Conservation (phyloP, 2,329 filamentous ascomycete genomes). For the Claviceps spartinae region DNA sequence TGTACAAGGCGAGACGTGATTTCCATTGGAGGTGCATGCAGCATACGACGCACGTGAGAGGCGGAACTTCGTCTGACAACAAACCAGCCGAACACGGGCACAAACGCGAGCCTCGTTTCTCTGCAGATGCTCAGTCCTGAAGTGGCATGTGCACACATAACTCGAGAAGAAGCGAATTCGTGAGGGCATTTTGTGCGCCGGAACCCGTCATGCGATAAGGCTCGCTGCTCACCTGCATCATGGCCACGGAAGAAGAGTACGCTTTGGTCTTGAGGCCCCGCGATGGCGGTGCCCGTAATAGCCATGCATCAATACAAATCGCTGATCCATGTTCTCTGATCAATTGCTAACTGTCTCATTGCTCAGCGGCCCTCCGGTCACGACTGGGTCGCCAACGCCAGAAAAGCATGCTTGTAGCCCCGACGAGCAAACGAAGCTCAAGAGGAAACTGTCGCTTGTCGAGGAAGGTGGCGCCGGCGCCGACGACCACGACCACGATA, state of each 20-base stretch:
- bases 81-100: not conserved
- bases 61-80: not conserved
- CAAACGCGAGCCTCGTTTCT: not conserved
- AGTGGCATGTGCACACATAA: not conserved
- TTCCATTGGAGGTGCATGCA: too few relatives aligned
- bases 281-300: not conserved
- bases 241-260: conserved; percentile 7
- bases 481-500: conserved; percentile 9
- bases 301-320: not conserved
- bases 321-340: too few relatives aligned
- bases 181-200: not conserved
- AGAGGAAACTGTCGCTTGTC: conserved; percentile 16
- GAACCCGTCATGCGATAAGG: conserved; percentile 1
- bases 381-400: not conserved
- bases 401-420: not conserved
- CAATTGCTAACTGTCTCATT: not conserved
- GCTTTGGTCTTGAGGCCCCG: not conserved
- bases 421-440: conserved; percentile 9
- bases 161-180: not conserved
- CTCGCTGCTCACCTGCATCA: not conserved
- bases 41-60: too few relatives aligned
- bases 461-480: conserved; percentile 4
- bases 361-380: not conserved
- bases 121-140: not conserved
- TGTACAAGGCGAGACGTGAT: too few relatives aligned